Evolutionary conservation across 768 basidiomycete genomes (phyloP).

Genomic region (Brasilioporus rufonigricans): DNA sequence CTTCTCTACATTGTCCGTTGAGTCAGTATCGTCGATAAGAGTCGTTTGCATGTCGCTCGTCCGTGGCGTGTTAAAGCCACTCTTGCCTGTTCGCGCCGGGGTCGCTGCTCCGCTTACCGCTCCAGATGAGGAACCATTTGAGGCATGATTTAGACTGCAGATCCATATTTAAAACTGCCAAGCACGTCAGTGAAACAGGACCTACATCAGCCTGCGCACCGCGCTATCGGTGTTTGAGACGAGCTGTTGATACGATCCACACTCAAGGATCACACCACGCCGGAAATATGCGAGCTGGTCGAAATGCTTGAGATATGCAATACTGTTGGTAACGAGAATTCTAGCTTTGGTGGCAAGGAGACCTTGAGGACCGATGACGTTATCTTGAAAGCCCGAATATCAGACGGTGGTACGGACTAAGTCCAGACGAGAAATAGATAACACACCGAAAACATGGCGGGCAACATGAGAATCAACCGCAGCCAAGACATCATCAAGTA

Average conservation of each 20-base stretch:
- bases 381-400: conserved; percentile 43
- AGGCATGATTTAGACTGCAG: conserved; percentile 46
- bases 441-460: conserved; percentile 74
- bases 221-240: conserved; percentile 61
- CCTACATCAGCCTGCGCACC: conserved; percentile 74
- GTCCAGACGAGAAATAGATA: background rate
- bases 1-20: conserved; percentile 49
- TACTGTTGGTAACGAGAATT: conserved; percentile 82
- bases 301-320: conserved; percentile 78
- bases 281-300: conserved; percentile 75
- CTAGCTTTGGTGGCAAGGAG: conserved; percentile 80
- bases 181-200: background rate
- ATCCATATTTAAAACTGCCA: background rate
- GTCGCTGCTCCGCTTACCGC: conserved; percentile 46
- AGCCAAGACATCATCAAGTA: conserved; percentile 89
- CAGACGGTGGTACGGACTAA: background rate
- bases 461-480: conserved; percentile 88
- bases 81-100: conserved; percentile 39
- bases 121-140: conserved; percentile 39
- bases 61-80: conserved; percentile 19
- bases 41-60: conserved; percentile 14
- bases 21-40: conserved; percentile 26
- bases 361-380: conserved; percentile 84
- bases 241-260: conserved; percentile 60
- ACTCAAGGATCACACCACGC: conserved; percentile 79